A percentile compares a stretch with the other conserved stretches of the same genome.
These are phyloP conservation scores for Pichia rugopelliculosa DNA, from an alignment of 805 yeast genomes.

Conservation along the genomic window DNA sequence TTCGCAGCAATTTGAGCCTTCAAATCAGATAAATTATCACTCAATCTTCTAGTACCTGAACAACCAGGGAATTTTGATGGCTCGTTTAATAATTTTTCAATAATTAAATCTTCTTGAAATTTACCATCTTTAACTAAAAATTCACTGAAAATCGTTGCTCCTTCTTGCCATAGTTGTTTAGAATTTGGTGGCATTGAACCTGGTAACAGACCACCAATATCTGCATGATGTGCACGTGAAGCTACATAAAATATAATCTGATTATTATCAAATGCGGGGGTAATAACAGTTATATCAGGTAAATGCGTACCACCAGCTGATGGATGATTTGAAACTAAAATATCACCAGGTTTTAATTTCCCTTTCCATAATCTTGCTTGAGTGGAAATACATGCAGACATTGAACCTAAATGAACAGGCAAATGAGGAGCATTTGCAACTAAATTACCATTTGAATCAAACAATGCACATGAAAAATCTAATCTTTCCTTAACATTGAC, in stretches of 20 bases:
- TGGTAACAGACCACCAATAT: conserved; percentile 86
- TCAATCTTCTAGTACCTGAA: conserved; percentile 77
- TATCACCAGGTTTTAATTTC: conserved; percentile 64
- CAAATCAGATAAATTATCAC: conserved; percentile 77
- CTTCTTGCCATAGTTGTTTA: conserved; percentile 78
- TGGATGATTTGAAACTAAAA: conserved; percentile 73
- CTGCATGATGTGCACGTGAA: conserved; percentile 93
- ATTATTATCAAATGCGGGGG: conserved; percentile 71
- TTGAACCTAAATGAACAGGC: conserved; percentile 81
- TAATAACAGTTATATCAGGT: conserved; percentile 87
- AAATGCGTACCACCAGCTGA: conserved; percentile 80
- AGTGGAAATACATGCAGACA: conserved; percentile 69
- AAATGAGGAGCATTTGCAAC: conserved; percentile 87
- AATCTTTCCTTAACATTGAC: conserved; percentile 79
- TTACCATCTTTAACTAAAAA: conserved; percentile 61
- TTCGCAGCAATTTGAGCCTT: conserved; percentile 88
- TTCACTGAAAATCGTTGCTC: conserved; percentile 79
- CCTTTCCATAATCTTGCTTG: conserved; percentile 63
- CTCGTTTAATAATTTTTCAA: conserved; percentile 49
- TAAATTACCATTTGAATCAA: conserved; percentile 66
- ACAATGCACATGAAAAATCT: conserved; percentile 80
- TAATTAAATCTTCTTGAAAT: conserved; percentile 68
- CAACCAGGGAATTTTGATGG: conserved; percentile 84
- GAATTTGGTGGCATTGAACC: conserved; percentile 96
- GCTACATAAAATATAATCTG: conserved; percentile 80